phyloP scores from a whole-genome alignment of 1,284 basidiomycete species.

The Ganoderma sp. region DNA sequence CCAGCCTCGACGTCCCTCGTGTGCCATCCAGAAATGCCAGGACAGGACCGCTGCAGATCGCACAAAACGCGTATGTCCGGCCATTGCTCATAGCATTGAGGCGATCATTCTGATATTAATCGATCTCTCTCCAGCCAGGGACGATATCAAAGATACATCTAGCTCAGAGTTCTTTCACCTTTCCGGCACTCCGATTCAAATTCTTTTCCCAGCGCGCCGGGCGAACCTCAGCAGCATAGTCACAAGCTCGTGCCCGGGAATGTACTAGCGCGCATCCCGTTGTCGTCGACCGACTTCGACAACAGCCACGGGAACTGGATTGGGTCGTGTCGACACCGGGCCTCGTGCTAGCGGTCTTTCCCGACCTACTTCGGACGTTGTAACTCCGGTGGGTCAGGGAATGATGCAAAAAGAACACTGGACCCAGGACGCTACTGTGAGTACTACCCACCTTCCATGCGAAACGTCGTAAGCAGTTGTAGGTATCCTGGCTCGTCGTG shows the following conservation, averaged over 20 bases:
- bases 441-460: slow-evolving; percentile 1
- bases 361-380: slow-evolving; percentile 4
- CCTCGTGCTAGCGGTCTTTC: slow-evolving; percentile 1
- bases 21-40: not conserved
- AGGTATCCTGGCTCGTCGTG: slow-evolving; percentile 10
- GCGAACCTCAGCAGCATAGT: not conserved
- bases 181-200: not conserved
- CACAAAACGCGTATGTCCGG: slow-evolving; percentile 6
- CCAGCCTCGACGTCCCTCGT: not conserved
- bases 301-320: slow-evolving; percentile 5
- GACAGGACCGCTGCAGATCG: slow-evolving; percentile 7
- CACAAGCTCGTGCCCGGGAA: slow-evolving; percentile 16
- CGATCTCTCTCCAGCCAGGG: slow-evolving; percentile 5
- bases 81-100: not conserved
- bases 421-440: not conserved
- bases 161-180: slow-evolving; percentile 11
- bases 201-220: slow-evolving; percentile 11
- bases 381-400: slow-evolving; percentile 6
- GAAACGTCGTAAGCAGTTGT: not conserved
- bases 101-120: slow-evolving; percentile 12
- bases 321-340: not conserved
- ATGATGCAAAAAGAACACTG: not conserved
- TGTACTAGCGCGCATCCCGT: slow-evolving; percentile 16
- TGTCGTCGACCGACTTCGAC: slow-evolving; percentile 9
- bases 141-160: slow-evolving; percentile 12